phyloP scores from a whole-genome alignment of 306 rosid genomes.

The Cucurbita maxima region DNA sequence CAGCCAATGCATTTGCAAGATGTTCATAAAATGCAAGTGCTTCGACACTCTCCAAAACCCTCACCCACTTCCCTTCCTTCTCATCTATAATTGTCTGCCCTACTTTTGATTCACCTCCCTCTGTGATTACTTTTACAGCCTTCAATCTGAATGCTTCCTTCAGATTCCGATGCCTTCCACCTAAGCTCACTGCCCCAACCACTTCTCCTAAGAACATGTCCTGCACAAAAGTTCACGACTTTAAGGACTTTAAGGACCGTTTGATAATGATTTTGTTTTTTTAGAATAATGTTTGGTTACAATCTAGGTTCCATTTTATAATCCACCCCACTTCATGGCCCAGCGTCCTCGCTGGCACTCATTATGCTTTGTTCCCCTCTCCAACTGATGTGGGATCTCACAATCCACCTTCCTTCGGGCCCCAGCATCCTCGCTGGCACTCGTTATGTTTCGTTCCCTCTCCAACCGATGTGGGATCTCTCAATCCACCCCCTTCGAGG shows the following conservation, averaged over 20 bases:
- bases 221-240: slow-evolving; percentile 20
- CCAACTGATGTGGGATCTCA: too few relatives aligned
- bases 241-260: neutral
- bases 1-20: slow-evolving; percentile 38
- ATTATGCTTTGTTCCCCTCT: too few relatives aligned
- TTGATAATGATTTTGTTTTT: neutral
- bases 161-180: slow-evolving; percentile 19
- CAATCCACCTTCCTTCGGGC: too few relatives aligned
- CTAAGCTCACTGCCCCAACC: slow-evolving; percentile 46
- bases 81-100: slow-evolving; percentile 39
- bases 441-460: too few relatives aligned
- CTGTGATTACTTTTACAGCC: slow-evolving; percentile 29
- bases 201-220: slow-evolving; percentile 64
- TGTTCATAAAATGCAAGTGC: slow-evolving; percentile 17
- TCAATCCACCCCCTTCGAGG: too few relatives aligned
- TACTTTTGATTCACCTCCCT: slow-evolving; percentile 37
- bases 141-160: slow-evolving; percentile 24
- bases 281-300: neutral
- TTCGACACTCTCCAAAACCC: slow-evolving; percentile 36
- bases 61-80: slow-evolving; percentile 41
- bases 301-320: neutral
- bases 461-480: too few relatives aligned
- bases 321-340: too few relatives aligned
- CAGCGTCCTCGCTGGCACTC: too few relatives aligned
- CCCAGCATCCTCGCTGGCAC: too few relatives aligned